Evolutionary conservation across 2,329 filamentous ascomycete species (phyloP), one percentile per base, ranked within the genome.

Genomic region (Phialocephala sp.): DNA sequence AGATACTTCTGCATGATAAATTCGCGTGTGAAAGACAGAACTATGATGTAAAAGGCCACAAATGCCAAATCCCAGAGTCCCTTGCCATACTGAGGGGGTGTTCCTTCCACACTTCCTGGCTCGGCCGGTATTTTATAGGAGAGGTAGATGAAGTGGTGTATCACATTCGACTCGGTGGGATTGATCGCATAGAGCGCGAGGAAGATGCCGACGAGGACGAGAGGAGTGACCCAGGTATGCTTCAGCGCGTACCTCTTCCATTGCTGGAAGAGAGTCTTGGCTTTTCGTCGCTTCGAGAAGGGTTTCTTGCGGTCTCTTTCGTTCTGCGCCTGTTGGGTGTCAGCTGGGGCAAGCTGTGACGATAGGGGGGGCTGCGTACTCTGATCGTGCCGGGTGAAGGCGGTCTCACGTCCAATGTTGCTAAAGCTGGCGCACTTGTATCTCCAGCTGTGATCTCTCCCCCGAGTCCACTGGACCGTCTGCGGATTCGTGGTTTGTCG

Each of bases 1-100:
- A 97, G 87, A 59, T 97, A 74, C 74, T 93, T 89, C 80, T 97
- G 94, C 94, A 97, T 97, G 80, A 97, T 85, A 79, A 97, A 97
- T 78, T 98, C 94, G 76, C 94, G 92, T 12, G 93, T 97, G 78
- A 98, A 97, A 67, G 91, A 93, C 67, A 98, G 85, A 24, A 97
- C 90, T 64, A 97, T 82, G 47, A 87, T 94, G 80, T 97, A 97
- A 81, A 97, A 97, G 66, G 83, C 81, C 62, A 97, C 92, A 74
- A 98, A 94, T 52, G 91, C 91, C 62, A 97, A 83, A 77, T 98
- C 94, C 82, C 89, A 91, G 47, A 79, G 83, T n/a, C 94, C 94
- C 79, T 97, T 97, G 77, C 90, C 93, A 80, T 97, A 98, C 75
- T 94, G 91, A 20, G 82, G 79, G 66, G 73, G 84, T 4, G 80